Conservation (phyloP, 1,284 basidiomycete genomes). For the Malassezia furfur region DNA sequence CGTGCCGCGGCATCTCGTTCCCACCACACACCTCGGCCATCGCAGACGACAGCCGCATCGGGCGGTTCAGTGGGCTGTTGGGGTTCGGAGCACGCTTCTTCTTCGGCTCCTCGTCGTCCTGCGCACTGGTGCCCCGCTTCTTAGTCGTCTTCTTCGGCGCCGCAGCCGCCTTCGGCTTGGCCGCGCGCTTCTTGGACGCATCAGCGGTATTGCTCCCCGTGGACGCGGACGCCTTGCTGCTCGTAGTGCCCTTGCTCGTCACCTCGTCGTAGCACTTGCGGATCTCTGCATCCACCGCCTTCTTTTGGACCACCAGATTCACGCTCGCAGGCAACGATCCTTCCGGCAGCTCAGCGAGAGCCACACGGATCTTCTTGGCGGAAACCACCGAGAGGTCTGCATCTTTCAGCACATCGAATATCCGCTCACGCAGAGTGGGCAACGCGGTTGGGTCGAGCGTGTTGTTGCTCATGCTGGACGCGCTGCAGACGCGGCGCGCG, state of each 20-base stretch:
- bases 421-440: constrained; percentile 28
- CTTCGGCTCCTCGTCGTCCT: constrained; percentile 26
- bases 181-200: neutral
- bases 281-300: constrained; percentile 35
- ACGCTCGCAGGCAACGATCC: constrained; percentile 24
- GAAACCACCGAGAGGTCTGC: constrained; percentile 38
- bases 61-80: constrained; percentile 45
- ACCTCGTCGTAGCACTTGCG: constrained; percentile 39
- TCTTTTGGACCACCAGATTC: constrained; percentile 35
- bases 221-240: neutral
- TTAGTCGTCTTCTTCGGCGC: constrained; percentile 12
- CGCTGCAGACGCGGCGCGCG: too few relatives aligned
- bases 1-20: constrained; percentile 63
- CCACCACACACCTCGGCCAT: constrained; percentile 45
- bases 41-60: constrained; percentile 32
- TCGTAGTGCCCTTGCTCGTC: constrained; percentile 15
- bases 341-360: constrained; percentile 28
- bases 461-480: neutral
- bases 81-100: constrained; percentile 38
- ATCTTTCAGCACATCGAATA: constrained; percentile 39
- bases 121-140: constrained; percentile 17
- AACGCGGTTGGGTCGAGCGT: constrained; percentile 5
- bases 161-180: neutral
- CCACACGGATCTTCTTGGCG: constrained; percentile 33
- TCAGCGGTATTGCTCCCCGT: constrained; percentile 12